Evolutionary conservation across 2,329 filamentous ascomycete species (phyloP), one percentile per base, ranked within the genome.

Genomic region (Trichophyton benhamiae): DNA sequence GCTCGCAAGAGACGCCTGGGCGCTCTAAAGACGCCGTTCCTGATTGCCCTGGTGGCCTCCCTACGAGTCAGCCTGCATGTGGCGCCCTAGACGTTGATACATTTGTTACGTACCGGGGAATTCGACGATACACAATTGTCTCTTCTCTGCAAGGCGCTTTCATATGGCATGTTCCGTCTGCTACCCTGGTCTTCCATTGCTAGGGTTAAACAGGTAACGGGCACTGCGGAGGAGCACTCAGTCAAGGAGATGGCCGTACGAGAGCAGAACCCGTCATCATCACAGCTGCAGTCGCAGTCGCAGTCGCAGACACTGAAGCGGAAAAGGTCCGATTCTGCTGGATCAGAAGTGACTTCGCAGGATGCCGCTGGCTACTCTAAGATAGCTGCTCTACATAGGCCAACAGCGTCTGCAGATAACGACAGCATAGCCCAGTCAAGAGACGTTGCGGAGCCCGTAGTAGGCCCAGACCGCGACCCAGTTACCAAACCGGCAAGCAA

Each of bases 251-350:
- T 78, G 65, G 70, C 73, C 55, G 67, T 72, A 46, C 67, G 73
- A 52, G 66, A 72, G 61, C 71, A 71, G 49, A 33, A 15, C 27
- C 49, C n/a, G 64, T 65, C 71, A 44, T 64, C 71, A 44, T n/a
- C 41, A 44, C 41, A 44, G 36, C 33, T 38, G 33, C 33, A 11
- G 33, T 38, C 33, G 33, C 33, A 38, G 33, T 38, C 33, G 11
- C 33, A 38, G 33, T 38, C 33, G 33, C 78, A 76, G 65, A 78
- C 79, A 67, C 72, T 83, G 68, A 86, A 86, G 77, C 79, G 83
- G 64, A 85, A 84, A 72, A 76, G 79, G 61, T 77, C 78, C 36
- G 76, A 78, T 64, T 82, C 78, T 65, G 72, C 75, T 52, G 77
- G 78, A 66, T 70, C 68, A 22, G 65, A 65, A 42, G 38, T 20